These are phyloP conservation scores for Dactylellina drechsleri DNA, from an alignment of 2,329 filamentous ascomycete species.

Conservation along the genomic window DNA sequence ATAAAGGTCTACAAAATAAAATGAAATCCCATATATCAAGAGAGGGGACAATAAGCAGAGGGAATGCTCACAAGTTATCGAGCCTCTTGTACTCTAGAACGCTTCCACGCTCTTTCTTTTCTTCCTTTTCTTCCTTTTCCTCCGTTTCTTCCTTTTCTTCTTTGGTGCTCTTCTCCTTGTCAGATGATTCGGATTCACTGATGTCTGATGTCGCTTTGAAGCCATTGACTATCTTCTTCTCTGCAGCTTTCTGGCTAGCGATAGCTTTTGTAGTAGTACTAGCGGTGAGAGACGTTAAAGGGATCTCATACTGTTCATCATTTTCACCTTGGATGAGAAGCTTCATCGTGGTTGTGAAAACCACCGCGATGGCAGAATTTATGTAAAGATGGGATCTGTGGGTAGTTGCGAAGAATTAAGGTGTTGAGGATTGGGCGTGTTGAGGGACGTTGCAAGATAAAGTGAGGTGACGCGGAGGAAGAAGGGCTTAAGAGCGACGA, in stretches of 20 bases:
- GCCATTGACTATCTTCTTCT: not conserved
- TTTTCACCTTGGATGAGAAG: not conserved
- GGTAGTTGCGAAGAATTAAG: not conserved
- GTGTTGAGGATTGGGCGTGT: not conserved
- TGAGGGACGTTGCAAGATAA: not conserved
- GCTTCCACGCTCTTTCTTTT: not conserved
- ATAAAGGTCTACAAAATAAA: constrained; percentile 3
- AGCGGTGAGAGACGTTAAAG: not conserved
- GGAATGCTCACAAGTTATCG: not conserved
- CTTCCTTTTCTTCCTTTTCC: not conserved
- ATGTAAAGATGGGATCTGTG: not conserved
- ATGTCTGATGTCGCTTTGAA: not conserved
- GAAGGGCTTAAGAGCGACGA: not conserved
- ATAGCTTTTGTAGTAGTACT: not conserved
- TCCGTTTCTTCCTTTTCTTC: not conserved
- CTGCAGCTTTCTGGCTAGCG: not conserved
- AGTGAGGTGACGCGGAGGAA: constrained; percentile 2
- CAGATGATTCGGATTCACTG: not conserved
- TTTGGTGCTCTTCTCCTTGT: constrained; percentile 1
- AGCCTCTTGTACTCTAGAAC: not conserved
- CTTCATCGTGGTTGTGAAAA: not conserved
- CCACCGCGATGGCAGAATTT: too few species aligned
- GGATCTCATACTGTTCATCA: not conserved
- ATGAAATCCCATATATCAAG: not conserved
- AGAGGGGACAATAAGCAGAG: too few species aligned